Conservation (phyloP, 2,329 filamentous ascomycete species). For the Trichoderma atrobrunneum region DNA sequence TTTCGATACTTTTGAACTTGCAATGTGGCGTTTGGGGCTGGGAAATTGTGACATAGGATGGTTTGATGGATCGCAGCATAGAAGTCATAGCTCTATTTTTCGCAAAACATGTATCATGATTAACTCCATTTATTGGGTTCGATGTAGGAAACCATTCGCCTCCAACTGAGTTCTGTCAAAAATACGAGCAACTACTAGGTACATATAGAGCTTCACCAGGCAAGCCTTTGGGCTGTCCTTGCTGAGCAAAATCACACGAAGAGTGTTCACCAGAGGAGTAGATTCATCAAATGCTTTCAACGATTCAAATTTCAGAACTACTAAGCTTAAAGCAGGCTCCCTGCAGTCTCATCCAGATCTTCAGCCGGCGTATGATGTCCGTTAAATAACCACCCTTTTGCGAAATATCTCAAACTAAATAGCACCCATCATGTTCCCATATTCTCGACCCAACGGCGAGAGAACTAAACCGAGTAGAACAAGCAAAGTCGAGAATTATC, state of each 20-base stretch:
- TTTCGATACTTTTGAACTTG: neutral
- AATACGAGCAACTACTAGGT: no score
- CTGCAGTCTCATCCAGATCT: neutral
- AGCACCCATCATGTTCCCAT: neutral
- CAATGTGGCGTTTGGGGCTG: constrained; percentile 14
- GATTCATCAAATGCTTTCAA: neutral
- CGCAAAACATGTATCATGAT: neutral
- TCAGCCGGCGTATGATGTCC: neutral
- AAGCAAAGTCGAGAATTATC: neutral
- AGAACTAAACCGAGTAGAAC: neutral
- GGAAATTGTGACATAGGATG: neutral
- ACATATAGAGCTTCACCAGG: neutral
- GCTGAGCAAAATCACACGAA: neutral
- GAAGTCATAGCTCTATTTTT: neutral
- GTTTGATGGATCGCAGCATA: neutral
- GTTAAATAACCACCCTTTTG: neutral
- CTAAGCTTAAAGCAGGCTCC: neutral
- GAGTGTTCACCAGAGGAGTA: neutral
- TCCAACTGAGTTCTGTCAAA: fast-evolving
- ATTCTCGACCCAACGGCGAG: neutral
- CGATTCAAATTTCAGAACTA: neutral
- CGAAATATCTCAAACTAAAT: neutral
- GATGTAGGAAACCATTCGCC: neutral
- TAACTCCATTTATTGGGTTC: neutral
- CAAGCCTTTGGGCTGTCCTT: neutral